phyloP scores from a whole-genome alignment of 2,329 filamentous ascomycete genomes.

The Aureobasidium zeae region DNA sequence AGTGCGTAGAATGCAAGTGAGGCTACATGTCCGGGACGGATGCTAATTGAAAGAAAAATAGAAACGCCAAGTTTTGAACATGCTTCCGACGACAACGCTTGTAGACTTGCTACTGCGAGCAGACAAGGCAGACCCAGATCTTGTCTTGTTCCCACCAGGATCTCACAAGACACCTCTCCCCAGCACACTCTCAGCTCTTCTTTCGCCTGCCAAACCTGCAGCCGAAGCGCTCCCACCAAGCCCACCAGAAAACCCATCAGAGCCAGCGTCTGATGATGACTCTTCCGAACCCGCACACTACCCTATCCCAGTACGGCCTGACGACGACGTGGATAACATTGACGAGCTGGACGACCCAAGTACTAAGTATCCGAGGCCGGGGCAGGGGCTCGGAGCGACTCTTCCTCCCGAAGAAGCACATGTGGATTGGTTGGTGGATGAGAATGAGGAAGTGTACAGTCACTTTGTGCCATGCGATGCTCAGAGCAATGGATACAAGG shows the following conservation, averaged over 20 bases:
- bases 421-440: conserved; percentile 53
- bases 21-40: too few relatives aligned
- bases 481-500: background rate
- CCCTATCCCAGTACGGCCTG: conserved; percentile 21
- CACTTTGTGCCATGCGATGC: conserved; percentile 13
- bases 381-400: conserved; percentile 47
- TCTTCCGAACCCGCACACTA: conserved; percentile 17
- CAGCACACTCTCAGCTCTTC: conserved; percentile 17
- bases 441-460: conserved; percentile 31
- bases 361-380: conserved; percentile 53
- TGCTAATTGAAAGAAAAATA: too few relatives aligned
- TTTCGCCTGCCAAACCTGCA: conserved; percentile 26
- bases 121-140: conserved; percentile 51
- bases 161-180: conserved; percentile 14
- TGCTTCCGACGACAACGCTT: conserved; percentile 51
- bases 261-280: conserved; percentile 17
- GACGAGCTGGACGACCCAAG: conserved; percentile 45
- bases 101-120: conserved; percentile 56
- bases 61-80: conserved; percentile 37
- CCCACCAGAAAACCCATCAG: conserved; percentile 3
- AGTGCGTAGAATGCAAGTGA: too few relatives aligned
- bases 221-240: conserved; percentile 20
- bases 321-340: conserved; percentile 44
- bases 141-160: conserved; percentile 53
- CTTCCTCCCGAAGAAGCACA: conserved; percentile 50